Evolutionary conservation across 768 basidiomycete species (phyloP).

Genomic region (Tephrocybe sp.): DNA sequence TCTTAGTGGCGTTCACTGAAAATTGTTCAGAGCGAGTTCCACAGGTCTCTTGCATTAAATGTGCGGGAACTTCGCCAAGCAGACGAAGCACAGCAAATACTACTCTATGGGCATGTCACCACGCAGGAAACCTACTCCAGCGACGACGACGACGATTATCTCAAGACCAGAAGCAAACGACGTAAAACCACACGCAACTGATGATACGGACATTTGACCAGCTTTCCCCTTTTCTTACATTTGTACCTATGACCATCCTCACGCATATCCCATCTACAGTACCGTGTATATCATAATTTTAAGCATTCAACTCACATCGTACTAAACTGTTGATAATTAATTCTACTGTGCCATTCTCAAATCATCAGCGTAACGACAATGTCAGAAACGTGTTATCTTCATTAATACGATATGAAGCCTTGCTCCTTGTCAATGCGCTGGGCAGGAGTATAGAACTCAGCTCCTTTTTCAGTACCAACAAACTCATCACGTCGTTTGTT

Average conservation of each 20-base stretch:
- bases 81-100: slow-evolving; percentile 47
- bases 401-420: slow-evolving; percentile 35
- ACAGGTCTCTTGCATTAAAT: slow-evolving; percentile 56
- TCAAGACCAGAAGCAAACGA: slow-evolving; percentile 30
- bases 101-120: slow-evolving; percentile 26
- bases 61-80: slow-evolving; percentile 61
- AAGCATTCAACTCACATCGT: no score
- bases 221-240: not conserved
- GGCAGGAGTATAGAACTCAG: slow-evolving; percentile 11
- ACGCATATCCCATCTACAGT: not conserved
- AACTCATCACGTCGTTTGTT: slow-evolving; percentile 42
- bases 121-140: slow-evolving; percentile 41
- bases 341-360: no score
- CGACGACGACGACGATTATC: slow-evolving; percentile 54
- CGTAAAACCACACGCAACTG: slow-evolving; percentile 21
- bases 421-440: slow-evolving; percentile 18
- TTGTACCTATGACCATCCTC: not conserved
- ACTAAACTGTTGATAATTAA: no score
- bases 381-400: no score
- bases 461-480: slow-evolving; percentile 22
- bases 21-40: slow-evolving; percentile 57
- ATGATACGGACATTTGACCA: not conserved
- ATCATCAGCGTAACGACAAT: no score
- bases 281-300: not conserved
- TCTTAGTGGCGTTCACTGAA: not conserved